Conservation (phyloP, 768 basidiomycete species). For the Amanita rubescens region DNA sequence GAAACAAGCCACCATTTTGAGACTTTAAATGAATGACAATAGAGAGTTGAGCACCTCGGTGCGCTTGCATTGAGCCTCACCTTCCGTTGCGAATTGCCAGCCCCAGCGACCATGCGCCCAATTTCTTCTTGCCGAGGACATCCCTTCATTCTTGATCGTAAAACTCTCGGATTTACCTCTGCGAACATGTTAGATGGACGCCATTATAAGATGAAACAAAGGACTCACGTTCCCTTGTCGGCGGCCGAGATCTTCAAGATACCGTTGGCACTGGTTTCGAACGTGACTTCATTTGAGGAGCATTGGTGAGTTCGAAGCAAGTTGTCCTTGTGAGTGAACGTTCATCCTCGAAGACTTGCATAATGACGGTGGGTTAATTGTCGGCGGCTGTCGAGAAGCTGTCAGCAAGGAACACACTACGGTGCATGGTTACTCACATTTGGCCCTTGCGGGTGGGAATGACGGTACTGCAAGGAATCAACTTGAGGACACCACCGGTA, state of each 20-base stretch:
- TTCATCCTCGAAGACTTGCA: constrained; percentile 98
- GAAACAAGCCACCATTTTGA: no score
- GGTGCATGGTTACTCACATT: constrained; percentile 40
- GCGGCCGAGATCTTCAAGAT: constrained; percentile 88
- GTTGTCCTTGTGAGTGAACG: no score
- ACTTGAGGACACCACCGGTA: constrained; percentile 95
- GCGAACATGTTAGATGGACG: neutral
- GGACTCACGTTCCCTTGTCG: constrained; percentile 85
- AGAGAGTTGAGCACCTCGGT: no score
- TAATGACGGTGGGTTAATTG: constrained; percentile 91
- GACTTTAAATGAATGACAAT: no score
- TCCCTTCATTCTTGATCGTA: constrained; percentile 94
- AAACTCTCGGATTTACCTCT: constrained; percentile 84
- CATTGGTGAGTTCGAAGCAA: constrained; percentile 89
- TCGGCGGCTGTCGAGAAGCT: constrained; percentile 78
- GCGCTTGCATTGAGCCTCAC: constrained; percentile 71
- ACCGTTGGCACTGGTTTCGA: no score
- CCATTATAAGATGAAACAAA: neutral
- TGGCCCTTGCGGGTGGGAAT: constrained; percentile 97
- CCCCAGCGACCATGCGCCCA: constrained; percentile 92
- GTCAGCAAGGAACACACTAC: constrained; percentile 7
- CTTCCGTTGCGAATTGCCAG: constrained; percentile 81
- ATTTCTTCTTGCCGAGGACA: constrained; percentile 87
- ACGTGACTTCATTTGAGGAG: constrained; percentile 97
- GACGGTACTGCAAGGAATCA: constrained; percentile 96